A percentile compares a stretch with the other conserved stretches of the same genome.
phyloP scores from a whole-genome alignment of 2,329 filamentous ascomycete genomes.

The Emmonsia crescens region DNA sequence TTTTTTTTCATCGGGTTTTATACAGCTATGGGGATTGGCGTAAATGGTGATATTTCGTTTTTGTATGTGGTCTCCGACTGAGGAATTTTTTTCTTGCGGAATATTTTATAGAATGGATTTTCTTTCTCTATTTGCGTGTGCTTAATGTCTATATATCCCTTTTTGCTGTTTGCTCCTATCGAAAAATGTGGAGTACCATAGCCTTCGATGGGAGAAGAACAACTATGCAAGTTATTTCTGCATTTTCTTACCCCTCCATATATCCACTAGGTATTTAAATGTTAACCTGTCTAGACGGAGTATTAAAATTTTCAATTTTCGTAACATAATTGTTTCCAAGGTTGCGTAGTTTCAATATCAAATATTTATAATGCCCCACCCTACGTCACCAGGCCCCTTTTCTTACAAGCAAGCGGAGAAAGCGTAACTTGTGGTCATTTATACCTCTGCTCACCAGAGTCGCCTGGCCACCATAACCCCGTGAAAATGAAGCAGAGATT shows the following conservation, averaged over 20 bases:
- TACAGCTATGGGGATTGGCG: neutral
- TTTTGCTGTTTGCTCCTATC: neutral
- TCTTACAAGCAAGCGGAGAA: neutral
- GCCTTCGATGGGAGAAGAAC: neutral
- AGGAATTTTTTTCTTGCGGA: neutral
- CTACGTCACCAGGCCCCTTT: constrained; percentile 15
- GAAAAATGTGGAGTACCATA: neutral
- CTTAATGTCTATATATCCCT: neutral
- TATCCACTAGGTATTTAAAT: no score
- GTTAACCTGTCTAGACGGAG: neutral
- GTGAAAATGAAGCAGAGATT: constrained; percentile 49
- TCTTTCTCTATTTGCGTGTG: neutral
- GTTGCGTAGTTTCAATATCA: neutral
- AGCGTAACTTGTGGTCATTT: neutral
- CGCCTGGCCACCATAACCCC: neutral
- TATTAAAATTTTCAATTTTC: neutral
- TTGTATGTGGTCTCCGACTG: neutral
- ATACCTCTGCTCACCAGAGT: neutral
- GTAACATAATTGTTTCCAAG: neutral
- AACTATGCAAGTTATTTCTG: neutral
- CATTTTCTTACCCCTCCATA: neutral
- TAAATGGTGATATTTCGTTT: neutral
- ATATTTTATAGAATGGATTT: constrained; percentile 2
- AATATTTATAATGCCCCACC: constrained; percentile 10
- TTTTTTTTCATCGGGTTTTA: neutral